Evolutionary conservation across 2,329 filamentous ascomycete species (phyloP), one percentile per base, ranked within the genome.

Genomic region (Aspergillus pseudoviridinutans): DNA sequence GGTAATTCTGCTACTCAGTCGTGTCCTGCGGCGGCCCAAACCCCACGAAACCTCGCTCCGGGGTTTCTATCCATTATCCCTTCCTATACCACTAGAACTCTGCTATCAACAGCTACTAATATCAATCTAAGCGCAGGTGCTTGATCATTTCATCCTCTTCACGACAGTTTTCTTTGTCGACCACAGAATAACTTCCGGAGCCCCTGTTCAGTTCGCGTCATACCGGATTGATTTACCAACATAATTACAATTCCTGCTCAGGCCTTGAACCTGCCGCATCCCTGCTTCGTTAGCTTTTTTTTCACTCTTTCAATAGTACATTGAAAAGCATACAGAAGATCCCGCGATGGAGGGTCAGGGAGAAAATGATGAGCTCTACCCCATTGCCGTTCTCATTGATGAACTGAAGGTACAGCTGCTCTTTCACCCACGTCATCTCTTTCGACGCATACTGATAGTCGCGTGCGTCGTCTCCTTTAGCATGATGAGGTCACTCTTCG

Each of bases 381-480:
- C 94, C 76, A 99, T 99, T 83, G 94, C 95, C 74, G 94, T 99
- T 68, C 88, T 99, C 79, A 99, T 99, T 79, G 94, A 99, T 79
- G 94, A 99, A 86, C 85, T 99, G 73, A 99, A 97, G 91, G 92
- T 96, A 85, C 71, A 78, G 51, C 58, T 49, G 35, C 56, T 50
- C 50, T 49, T 60, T 42, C 57, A 29, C n/a, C 49, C 55, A 50
- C 51, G 46, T 27, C 49, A 32, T 51, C 50, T 50, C 52, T 50
- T 53, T 55, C 24, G 60, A 57, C 63, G 64, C 57, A 68, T 44
- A 47, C 53, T 38, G 53, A 54, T 49, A n/a, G 28, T 57, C 46
- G 58, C 63, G 60, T 62, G 51, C 32, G 47, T 50, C 28, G 59
- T 51, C 53, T 60, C 53, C 55, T 74, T 63, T 62, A 99, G 93